Percentiles rank a stretch among this genome's conserved stretches.
These are phyloP conservation scores for Ceratobasidium sp. DNA, from an alignment of 1,284 basidiomycete genomes.

Conservation along the genomic window DNA sequence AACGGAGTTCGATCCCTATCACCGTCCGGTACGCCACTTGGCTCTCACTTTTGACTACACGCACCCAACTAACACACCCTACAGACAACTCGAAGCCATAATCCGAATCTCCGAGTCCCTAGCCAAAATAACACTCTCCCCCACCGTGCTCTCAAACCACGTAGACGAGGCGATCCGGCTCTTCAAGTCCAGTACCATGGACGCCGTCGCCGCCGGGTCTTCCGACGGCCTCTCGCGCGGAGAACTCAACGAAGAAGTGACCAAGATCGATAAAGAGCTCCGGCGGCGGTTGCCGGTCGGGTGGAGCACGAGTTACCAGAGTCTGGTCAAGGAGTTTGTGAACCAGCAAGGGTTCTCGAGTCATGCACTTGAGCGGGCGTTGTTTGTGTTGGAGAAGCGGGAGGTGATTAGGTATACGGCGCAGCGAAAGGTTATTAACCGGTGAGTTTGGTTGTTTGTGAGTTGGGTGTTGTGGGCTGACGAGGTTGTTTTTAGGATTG, in stretches of 20 bases:
- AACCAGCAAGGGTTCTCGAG: constrained; percentile 89
- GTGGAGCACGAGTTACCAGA: constrained; percentile 96
- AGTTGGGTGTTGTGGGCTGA: not conserved
- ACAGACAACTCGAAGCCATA: constrained; percentile 97
- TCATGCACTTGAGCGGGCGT: constrained; percentile 91
- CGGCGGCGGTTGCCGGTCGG: constrained; percentile 90
- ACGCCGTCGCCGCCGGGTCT: constrained; percentile 93
- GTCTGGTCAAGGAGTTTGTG: constrained; percentile 95
- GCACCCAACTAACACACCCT: constrained; percentile 39
- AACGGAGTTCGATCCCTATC: constrained; percentile 97
- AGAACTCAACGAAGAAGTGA: constrained; percentile 95
- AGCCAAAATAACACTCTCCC: constrained; percentile 91
- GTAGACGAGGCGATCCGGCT: constrained; percentile 98
- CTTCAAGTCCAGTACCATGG: constrained; percentile 99
- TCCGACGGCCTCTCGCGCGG: constrained; percentile 90
- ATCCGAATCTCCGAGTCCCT: constrained; percentile 98
- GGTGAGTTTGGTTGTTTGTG: constrained; percentile 25
- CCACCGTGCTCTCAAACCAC: constrained; percentile 90
- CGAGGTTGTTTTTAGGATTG: constrained; percentile 6
- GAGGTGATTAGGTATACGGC: constrained; percentile 92
- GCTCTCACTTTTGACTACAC: not conserved
- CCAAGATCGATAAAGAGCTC: constrained; percentile 91
- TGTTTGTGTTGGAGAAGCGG: constrained; percentile 94
- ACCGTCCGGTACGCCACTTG: constrained; percentile 81
- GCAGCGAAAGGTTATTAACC: constrained; percentile 57